Base-by-base conservation (phyloP, 306 rosid genomes). In the Luffa acutangula region DNA sequence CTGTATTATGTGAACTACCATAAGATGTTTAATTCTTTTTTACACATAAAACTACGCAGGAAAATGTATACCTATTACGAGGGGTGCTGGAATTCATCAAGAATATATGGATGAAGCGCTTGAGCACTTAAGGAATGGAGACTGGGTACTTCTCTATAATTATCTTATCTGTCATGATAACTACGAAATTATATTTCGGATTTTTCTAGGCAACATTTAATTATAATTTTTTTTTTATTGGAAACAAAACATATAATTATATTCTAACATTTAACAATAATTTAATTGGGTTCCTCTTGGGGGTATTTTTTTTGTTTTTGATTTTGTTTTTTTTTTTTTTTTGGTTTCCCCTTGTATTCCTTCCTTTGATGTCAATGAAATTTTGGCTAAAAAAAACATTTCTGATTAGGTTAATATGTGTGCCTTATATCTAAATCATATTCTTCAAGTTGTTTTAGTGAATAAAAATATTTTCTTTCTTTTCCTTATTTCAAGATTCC, bases 11-110 rank as follows among this genome's bases (percentile, higher is more conserved):
- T 46, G 76, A 43, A 43, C 15, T 71, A 21, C 41, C 9, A 21
- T 71, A 10, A 45, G 21, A 46, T 21, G 57, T 71, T 71, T 21
- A 10, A 71, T 71, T 71, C 41, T 43, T 12, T 25, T 71, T 46
- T 43, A 18, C 36, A 9, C 74, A 18, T 25, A 69, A 18, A 69
- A 67, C 66, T 79, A 67, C 59, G 66, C 89, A 92, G 98, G 98
- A 56, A 94, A 94, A 88, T 94, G 98, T 87, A 89, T 95, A 83
- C 99, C 99, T 36, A 89, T 95, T 78, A 95, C 86, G 21, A 87
- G 97, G 82, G 99, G 97, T 56, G 97, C 88, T 76, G 97, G 97
- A 81, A 89, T 95, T 84, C 89, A 91, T 88, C 98, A 95, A 84
- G 87, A 90, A 64, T 91, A 88, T 85, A 95, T 93, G 94, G 82